Base-by-base conservation (phyloP, 495 filamentous ascomycete species). In the Entonaema liquescens region DNA sequence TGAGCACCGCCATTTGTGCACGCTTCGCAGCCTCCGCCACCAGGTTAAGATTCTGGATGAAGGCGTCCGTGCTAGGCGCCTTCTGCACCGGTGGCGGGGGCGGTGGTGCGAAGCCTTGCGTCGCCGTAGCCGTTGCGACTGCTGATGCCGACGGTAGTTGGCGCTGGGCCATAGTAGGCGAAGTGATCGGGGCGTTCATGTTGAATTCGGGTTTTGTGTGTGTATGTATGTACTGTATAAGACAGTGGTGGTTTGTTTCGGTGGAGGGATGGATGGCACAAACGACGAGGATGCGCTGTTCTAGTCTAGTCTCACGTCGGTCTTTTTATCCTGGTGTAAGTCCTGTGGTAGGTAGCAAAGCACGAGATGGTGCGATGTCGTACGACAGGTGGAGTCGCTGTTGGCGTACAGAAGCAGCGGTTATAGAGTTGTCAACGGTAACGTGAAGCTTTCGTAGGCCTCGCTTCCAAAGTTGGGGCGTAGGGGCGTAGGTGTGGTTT, bases 1-100 rank as follows among this genome's bases (percentile, higher is more conserved):
- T 91, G 65, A 98, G 77, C 63, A 92, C 87, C 6, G 91, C 91
- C 85, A 97, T 91, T 81, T 97, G 93, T 7, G 95, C 95, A 47
- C 95, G 87, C 77, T 97, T 97, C 56, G 93, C 95, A 2, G 95
- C 95, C 80, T 98, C 95, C n/a, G 94, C 94, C 13, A 98, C 88
- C 23, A 98, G 85, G 57, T 85, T 94, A 77, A 93, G 92, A 79
- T 97, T 91, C 65, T 89, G 87, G 56, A 94, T 80, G 77, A 91
- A 93, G 74, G 86, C 55, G 79, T 88, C 78, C 78, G 92, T 88
- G 79, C 68, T 85, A 29, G 67, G 74, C 63, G 72, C 74, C 68
- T 80, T 80, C 44, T 68, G 65, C 63, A 33, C 31, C 5, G 68
- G 67, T 35, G 70, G 65, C 15, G 72, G 79, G n/a, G 70, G 75